A percentile compares a stretch with the other conserved stretches of the same genome.
Evolutionary conservation across 2,329 filamentous ascomycete species (phyloP).

Genomic region (Botryosphaeria agaves): DNA sequence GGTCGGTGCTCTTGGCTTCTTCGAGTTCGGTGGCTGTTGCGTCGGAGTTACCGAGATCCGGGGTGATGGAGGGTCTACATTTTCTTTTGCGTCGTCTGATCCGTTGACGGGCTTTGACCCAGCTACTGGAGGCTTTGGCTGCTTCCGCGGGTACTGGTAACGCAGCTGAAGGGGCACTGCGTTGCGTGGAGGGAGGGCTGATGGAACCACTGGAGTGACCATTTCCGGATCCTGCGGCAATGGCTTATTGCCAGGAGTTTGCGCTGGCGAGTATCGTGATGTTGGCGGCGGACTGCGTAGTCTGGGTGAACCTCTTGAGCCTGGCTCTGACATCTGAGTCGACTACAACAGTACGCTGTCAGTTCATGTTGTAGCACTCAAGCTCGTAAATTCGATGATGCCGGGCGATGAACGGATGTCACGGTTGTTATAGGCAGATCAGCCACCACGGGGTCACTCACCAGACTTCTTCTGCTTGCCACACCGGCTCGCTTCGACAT

Average conservation of each 20-base stretch:
- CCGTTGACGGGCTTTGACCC: too few species aligned
- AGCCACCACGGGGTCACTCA: conserved; percentile 22
- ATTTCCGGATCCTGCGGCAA: conserved; percentile 9
- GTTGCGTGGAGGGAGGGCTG: conserved; percentile 5
- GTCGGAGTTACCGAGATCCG: too few species aligned
- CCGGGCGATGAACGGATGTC: background rate
- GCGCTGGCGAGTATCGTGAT: conserved; percentile 1
- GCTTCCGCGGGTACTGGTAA: conserved; percentile 9
- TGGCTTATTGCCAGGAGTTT: conserved; percentile 8
- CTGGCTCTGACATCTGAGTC: too few species aligned
- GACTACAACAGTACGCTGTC: too few species aligned
- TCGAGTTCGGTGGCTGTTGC: too few species aligned
- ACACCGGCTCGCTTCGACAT: conserved; percentile 75
- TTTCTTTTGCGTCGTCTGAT: too few species aligned
- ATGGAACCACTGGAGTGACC: conserved; percentile 3
- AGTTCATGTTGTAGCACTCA: too few species aligned
- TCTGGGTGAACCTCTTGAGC: background rate
- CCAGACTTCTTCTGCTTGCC: conserved; percentile 62
- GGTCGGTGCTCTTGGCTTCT: too few species aligned
- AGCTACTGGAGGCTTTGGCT: conserved; percentile 4
- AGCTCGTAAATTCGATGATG: too few species aligned
- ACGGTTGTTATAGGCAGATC: background rate
- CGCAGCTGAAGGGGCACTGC: conserved; percentile 7
- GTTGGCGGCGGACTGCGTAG: conserved; percentile 1
- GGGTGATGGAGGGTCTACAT: too few species aligned